Percentiles rank a stretch among this genome's conserved stretches.
phyloP scores from a whole-genome alignment of 2,329 filamentous ascomycete genomes.

The Diplodia corticola region DNA sequence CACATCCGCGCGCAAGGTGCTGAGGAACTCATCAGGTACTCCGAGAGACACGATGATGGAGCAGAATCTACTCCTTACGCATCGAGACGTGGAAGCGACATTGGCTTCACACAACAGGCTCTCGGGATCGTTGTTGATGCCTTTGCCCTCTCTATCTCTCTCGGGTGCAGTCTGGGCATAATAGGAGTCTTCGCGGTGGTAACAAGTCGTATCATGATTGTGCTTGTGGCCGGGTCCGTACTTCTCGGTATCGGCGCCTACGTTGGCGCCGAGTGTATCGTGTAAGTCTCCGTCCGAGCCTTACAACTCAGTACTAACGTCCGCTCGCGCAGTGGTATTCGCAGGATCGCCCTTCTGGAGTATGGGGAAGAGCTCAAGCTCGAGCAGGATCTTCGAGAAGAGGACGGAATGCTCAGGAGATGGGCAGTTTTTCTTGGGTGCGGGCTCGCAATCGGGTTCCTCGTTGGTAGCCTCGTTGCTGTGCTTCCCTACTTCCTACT shows the following conservation, averaged over 20 bases:
- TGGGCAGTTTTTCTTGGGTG: not conserved
- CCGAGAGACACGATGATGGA: not conserved
- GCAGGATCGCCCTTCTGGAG: not conserved
- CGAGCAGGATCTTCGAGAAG: not conserved
- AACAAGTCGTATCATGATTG: not conserved
- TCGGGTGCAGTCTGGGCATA: not conserved
- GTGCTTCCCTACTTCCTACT: not conserved
- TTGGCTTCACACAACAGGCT: not conserved
- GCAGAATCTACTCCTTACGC: not conserved
- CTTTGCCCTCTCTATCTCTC: not conserved
- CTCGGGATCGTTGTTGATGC: not conserved
- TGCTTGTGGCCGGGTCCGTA: not conserved
- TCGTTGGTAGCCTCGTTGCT: not conserved
- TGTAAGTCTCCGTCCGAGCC: not conserved
- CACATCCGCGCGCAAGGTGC: not conserved
- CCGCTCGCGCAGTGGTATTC: not conserved
- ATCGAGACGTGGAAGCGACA: not conserved
- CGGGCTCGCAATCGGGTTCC: not conserved
- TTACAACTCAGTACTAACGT: not conserved
- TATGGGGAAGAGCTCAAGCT: not conserved
- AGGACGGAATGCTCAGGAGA: not conserved
- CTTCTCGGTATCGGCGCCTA: not conserved
- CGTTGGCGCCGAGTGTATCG: not conserved
- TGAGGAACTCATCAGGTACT: not conserved
- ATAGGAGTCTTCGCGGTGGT: not conserved